Evolutionary conservation across 2,329 filamentous ascomycete species (phyloP), one percentile per base, ranked within the genome.

Genomic region (Fusarium sp.): DNA sequence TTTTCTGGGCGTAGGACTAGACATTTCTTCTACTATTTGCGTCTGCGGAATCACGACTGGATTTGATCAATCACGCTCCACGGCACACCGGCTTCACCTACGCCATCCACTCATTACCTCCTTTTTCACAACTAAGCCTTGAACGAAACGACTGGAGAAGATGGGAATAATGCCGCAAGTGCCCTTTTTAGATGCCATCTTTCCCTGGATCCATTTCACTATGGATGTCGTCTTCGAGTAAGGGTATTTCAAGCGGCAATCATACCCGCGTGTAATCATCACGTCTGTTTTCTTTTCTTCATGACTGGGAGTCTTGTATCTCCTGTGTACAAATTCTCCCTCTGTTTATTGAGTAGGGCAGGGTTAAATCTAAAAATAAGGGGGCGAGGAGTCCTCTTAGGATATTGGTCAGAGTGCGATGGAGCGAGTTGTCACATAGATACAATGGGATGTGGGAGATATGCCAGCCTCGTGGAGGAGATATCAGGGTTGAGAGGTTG

Each of bases 81-180:
- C 56, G 70, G 69, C 64, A 72, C 71, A 64, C 71, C 70, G 73
- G 67, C 75, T 70, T 61, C 71, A 79, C 78, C 79, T 83, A 81
- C 79, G 80, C 82, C 81, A 78, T 84, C 81, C 83, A 79, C 78
- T 85, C 83, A 78, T 84, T 83, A 76, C 50, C 75, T 60, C 73
- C 71, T 73, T 77, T 69, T 73, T 72, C 75, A 77, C 67, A 76
- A 75, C 56, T 72, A 73, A 68, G 54, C 65, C 67, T 76, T 78
- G 65, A 75, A 71, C 76, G 75, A 77, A 78, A 70, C 77, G 74
- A 77, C 72, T 66, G 69, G 73, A 74, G 70, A 74, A 73, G 47
- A 72, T 71, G 62, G 59, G 62, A 67, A 63, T 71, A 68, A 75
- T 62, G 60, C 53, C 35, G 60, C 60, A 52, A 60, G 57, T 70